Base-by-base conservation (phyloP, 2,329 filamentous ascomycete species). In the Exserohilum turcica region DNA sequence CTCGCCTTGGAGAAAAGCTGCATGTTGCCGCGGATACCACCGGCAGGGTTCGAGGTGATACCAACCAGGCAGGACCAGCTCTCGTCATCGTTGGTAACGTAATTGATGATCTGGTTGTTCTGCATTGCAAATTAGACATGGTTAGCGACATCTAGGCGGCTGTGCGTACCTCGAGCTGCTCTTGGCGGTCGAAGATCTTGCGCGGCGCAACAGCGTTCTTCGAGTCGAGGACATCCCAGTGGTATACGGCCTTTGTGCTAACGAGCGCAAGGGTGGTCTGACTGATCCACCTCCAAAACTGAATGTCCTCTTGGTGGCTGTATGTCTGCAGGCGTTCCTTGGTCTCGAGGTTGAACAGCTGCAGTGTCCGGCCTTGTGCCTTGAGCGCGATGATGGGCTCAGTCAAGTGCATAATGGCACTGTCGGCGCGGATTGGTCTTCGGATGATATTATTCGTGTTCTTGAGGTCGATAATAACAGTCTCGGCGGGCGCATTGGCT, bases 31-130 rank as follows among this genome's bases (percentile, higher is more conserved):
- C 95, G 92, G 36, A 99, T 92, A 57, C 94, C 91, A 52, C 92
- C 93, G 74, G 92, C 88, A 72, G 95, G 90, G 74, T 92, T 91
- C 54, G 92, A 92, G 64, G 92, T 92, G 68, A 99, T 99, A 69
- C 94, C 94, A 53, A 99, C 92, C 51, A 97, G 88, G 27, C 95
- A 92, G 87, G 96, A 96, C 94, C 94, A 99, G 78, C 96, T 96
- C 74, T 92, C 91, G 63, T 99, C 93, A 61, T 88, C 86, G 76
- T 93, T 97, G 66, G 95, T 90, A 65, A 93, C 91, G 80, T 99
- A 99, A 81, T 97, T 99, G 85, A 99, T 99, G 77, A 99, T 99
- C 85, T 99, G 94, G 78, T 91, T 95, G 63, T 89, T 89, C 91
- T 95, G 68, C 33, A 57, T 3, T 38, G 9, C 27, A 16, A 16